These are phyloP conservation scores for Stropharia rugosoannulata DNA, from an alignment of 768 basidiomycete species.

Conservation along the genomic window DNA sequence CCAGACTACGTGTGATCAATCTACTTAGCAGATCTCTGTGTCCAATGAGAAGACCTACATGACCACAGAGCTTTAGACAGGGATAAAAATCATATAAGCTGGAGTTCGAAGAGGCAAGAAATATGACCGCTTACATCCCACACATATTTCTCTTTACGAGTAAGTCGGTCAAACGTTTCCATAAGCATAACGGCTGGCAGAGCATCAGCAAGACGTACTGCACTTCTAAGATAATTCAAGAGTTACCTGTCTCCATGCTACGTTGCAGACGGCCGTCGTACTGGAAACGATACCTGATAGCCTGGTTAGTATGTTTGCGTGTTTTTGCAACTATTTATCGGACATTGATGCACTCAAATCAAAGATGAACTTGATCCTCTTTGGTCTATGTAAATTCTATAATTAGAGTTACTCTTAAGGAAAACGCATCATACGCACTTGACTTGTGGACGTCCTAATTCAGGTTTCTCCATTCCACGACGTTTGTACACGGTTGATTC, in stretches of 20 bases:
- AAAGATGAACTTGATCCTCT: constrained; percentile 67
- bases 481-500: constrained; percentile 72
- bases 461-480: constrained; percentile 67
- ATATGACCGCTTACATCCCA: constrained; percentile 58
- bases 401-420: background rate
- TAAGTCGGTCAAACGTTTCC: constrained; percentile 66
- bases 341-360: constrained; percentile 71
- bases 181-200: constrained; percentile 68
- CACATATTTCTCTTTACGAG: constrained; percentile 68
- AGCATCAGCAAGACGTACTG: background rate
- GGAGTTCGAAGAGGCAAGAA: background rate
- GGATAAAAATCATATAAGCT: background rate
- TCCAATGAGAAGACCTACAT: constrained; percentile 40
- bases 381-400: constrained; percentile 40
- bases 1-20: constrained; percentile 46
- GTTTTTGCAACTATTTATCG: constrained; percentile 7
- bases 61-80: constrained; percentile 53
- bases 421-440: constrained; percentile 39
- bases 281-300: constrained; percentile 65
- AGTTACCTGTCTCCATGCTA: constrained; percentile 62
- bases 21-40: background rate
- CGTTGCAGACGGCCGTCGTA: constrained; percentile 65
- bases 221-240: background rate
- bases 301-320: background rate
- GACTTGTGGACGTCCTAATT: constrained; percentile 64